phyloP scores from a whole-genome alignment of 352 stramenopile species.

The Stramenopiles sp. region DNA sequence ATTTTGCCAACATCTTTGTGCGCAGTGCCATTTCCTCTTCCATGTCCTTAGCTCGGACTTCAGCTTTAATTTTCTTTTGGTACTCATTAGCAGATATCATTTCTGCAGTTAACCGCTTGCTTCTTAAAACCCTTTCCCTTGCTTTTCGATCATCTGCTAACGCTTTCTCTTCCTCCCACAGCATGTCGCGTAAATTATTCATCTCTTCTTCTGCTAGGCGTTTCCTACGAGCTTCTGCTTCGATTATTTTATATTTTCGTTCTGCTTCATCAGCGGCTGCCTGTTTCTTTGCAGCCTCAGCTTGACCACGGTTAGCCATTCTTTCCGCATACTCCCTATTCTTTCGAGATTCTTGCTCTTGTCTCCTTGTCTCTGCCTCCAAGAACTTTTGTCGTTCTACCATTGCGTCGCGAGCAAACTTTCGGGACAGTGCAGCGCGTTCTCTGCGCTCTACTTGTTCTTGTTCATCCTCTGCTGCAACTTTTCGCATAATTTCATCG shows the following conservation, averaged over 20 bases:
- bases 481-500: constrained; percentile 54
- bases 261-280: background rate
- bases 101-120: background rate
- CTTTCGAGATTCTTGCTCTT: background rate
- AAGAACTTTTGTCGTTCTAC: background rate
- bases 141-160: background rate
- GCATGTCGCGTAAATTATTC: constrained; percentile 51
- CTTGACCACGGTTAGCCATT: background rate
- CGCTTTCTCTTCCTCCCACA: constrained; percentile 66
- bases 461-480: constrained; percentile 50
- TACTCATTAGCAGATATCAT: background rate
- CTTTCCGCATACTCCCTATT: background rate
- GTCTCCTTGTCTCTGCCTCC: background rate
- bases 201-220: constrained; percentile 58
- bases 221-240: constrained; percentile 37
- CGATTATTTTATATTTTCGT: background rate
- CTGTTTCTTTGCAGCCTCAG: background rate
- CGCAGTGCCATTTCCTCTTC: background rate
- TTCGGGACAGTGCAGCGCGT: background rate
- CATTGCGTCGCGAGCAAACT: background rate
- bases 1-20: background rate
- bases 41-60: background rate
- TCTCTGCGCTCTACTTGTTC: constrained; percentile 35
- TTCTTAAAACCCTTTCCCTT: background rate
- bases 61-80: constrained; percentile 1